Evolutionary conservation across 176 grass and related monocot species (phyloP).

Genomic region (Aegilops longissima): DNA sequence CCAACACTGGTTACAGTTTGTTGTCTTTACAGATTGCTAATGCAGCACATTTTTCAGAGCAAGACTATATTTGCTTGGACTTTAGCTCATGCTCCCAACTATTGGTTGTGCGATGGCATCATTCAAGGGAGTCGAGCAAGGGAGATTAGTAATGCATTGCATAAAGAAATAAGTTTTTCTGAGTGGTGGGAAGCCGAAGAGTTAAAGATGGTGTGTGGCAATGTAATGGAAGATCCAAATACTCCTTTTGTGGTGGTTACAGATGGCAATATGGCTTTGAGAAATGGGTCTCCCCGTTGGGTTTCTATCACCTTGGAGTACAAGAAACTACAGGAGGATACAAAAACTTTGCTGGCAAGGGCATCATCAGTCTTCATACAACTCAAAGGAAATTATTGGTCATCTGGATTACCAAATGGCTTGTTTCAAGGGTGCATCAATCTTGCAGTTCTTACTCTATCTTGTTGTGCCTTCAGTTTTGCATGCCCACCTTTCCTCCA

Average conservation of each 20-base stretch:
- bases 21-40: neutral
- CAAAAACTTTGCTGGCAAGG: neutral
- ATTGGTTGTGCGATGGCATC: neutral
- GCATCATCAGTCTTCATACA: neutral
- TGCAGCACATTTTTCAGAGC: neutral
- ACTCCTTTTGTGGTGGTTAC: neutral
- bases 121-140: neutral
- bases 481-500: neutral
- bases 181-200: fast-evolving
- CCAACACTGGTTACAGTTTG: neutral
- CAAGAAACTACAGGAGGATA: neutral
- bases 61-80: neutral
- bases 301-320: neutral
- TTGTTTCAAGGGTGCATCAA: neutral
- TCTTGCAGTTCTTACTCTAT: neutral
- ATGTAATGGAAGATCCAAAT: neutral
- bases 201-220: fast-evolving
- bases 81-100: neutral
- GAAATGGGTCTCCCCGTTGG: neutral
- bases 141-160: neutral
- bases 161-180: neutral
- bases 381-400: no score
- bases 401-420: neutral
- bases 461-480: conserved; percentile 12
- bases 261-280: fast-evolving